A percentile compares a stretch with the other conserved stretches of the same genome.
These are phyloP conservation scores for Meredithiella fracta DNA, from an alignment of 2,329 filamentous ascomycete genomes.

Conservation along the genomic window DNA sequence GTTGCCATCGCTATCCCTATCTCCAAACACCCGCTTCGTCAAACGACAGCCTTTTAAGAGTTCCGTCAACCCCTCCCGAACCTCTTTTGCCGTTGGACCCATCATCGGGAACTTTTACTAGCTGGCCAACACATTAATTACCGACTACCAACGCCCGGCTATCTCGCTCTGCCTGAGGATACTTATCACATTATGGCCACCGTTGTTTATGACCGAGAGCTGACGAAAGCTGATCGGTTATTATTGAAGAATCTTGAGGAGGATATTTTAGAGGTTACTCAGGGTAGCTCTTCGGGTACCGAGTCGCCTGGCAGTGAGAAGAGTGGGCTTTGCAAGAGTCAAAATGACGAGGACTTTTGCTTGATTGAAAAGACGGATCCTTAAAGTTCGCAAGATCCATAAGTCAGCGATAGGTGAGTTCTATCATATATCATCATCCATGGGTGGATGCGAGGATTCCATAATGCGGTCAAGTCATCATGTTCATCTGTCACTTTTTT, in stretches of 20 bases:
- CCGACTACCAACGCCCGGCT: no score
- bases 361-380: not conserved
- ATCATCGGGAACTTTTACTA: not conserved
- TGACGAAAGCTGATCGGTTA: conserved; percentile 27
- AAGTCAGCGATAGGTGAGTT: not conserved
- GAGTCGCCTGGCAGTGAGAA: not conserved
- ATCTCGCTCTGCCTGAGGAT: no score
- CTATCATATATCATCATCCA: not conserved
- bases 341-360: not conserved
- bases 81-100: no score
- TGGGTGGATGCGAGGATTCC: not conserved
- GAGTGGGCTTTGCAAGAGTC: not conserved
- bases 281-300: not conserved
- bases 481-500: not conserved
- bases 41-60: no score
- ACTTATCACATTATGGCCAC: not conserved
- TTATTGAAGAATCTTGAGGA: conserved; percentile 25
- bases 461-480: not conserved
- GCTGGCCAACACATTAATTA: no score
- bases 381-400: not conserved
- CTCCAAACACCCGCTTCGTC: not conserved
- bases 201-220: conserved; percentile 24
- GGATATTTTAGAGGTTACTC: conserved; percentile 21
- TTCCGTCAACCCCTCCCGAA: no score
- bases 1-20: not conserved